phyloP scores from a whole-genome alignment of 257 asterid genomes.

The Nicotiana tabacum region DNA sequence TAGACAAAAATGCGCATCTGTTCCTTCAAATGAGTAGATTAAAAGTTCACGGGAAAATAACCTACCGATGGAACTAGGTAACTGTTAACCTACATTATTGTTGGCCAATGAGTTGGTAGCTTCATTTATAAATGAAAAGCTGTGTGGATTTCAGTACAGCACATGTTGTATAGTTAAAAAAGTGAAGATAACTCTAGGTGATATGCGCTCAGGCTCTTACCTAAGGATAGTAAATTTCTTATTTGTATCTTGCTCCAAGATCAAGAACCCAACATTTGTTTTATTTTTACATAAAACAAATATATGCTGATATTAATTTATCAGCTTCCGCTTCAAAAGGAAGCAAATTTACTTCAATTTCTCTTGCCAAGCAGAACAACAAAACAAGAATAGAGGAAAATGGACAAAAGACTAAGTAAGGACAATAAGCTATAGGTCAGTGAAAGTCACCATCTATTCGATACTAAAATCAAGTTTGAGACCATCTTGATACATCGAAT shows the following conservation, averaged over 20 bases:
- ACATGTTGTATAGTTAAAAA: neutral
- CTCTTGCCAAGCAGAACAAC: neutral
- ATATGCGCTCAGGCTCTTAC: neutral
- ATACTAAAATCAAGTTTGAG: neutral
- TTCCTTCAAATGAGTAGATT: neutral
- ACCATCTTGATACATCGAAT: neutral
- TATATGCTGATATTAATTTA: neutral
- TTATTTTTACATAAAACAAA: neutral
- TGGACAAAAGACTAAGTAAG: neutral
- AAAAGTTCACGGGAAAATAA: neutral
- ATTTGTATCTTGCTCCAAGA: neutral
- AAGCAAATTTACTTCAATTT: neutral
- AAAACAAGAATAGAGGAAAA: neutral
- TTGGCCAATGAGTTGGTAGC: neutral
- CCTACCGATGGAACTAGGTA: neutral
- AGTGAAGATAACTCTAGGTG: neutral
- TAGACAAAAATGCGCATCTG: neutral
- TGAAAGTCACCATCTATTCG: neutral
- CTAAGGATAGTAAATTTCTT: neutral
- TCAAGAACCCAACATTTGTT: neutral
- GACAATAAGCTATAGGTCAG: neutral
- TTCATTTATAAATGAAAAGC: conserved; percentile 4
- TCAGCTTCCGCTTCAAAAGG: neutral
- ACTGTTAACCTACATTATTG: neutral
- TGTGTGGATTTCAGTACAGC: neutral